A percentile compares a stretch with the other conserved stretches of the same genome.
Evolutionary conservation across 768 basidiomycete genomes (phyloP).

Genomic region (Suillus decipiens): DNA sequence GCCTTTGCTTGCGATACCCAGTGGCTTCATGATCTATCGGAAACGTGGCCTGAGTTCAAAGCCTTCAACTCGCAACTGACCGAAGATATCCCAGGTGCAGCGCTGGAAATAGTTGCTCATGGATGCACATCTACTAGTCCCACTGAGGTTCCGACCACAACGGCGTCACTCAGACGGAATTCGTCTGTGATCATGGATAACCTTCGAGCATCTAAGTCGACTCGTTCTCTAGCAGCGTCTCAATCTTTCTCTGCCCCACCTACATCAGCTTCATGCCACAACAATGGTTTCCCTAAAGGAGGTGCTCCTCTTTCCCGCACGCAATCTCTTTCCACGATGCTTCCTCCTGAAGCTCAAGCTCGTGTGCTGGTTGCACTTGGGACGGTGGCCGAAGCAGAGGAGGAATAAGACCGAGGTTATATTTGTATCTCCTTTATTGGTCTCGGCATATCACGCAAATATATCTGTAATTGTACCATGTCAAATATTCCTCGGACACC

Average conservation of each 20-base stretch:
- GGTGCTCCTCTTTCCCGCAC: neutral
- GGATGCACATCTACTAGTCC: neutral
- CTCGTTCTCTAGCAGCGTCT: neutral
- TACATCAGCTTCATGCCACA: neutral
- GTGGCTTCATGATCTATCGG: neutral
- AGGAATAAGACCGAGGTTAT: neutral
- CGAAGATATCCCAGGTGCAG: neutral
- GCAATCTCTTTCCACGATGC: slow-evolving; percentile 1
- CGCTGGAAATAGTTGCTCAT: neutral
- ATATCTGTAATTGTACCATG: neutral
- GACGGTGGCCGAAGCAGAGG: neutral
- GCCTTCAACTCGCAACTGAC: neutral
- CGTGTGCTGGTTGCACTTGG: neutral
- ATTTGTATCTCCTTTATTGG: neutral
- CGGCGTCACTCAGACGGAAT: neutral
- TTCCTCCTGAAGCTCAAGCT: neutral
- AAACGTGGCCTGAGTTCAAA: slow-evolving; percentile 1
- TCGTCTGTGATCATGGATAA: neutral
- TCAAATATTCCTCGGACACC: neutral
- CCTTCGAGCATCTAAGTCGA: neutral
- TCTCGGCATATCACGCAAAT: no score
- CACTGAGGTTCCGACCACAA: neutral
- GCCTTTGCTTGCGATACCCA: neutral
- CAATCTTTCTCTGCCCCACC: neutral
- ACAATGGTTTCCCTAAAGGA: neutral